phyloP scores from a whole-genome alignment of 768 basidiomycete genomes.

The Suillus discolor region DNA sequence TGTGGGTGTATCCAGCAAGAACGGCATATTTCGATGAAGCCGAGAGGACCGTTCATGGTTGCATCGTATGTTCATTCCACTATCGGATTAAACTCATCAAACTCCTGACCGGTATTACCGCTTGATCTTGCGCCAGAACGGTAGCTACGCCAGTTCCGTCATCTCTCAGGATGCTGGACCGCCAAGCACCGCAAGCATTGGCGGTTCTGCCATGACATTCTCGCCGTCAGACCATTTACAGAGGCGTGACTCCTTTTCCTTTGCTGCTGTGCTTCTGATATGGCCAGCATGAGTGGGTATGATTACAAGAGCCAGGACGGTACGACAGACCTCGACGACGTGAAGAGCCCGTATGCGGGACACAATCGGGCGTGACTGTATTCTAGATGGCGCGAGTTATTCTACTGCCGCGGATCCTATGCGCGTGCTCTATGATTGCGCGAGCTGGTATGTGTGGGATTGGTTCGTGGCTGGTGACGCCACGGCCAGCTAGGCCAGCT shows the following conservation, averaged over 20 bases:
- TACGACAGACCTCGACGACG: constrained; percentile 75
- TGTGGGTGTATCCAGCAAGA: neutral
- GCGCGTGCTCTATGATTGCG: too few species aligned
- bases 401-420: too few species aligned
- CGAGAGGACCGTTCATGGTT: constrained; percentile 98
- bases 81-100: constrained; percentile 3
- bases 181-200: constrained; percentile 59
- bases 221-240: constrained; percentile 90
- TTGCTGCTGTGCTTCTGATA: constrained; percentile 71
- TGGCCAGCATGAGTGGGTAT: constrained; percentile 75
- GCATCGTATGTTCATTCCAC: constrained; percentile 69
- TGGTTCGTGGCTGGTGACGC: neutral
- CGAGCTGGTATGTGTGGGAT: neutral
- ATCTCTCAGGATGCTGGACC: constrained; percentile 87
- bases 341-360: constrained; percentile 87
- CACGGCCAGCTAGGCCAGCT: neutral
- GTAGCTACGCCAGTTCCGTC: constrained; percentile 86
- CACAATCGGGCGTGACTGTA: constrained; percentile 76
- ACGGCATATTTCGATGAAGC: neutral
- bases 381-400: too few species aligned
- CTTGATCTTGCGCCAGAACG: constrained; percentile 68
- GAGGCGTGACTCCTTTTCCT: constrained; percentile 75
- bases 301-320: constrained; percentile 93
- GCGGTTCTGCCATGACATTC: constrained; percentile 68
- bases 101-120: constrained; percentile 76